phyloP scores from a whole-genome alignment of 257 asterid genomes.

The Apocynum venetum region DNA sequence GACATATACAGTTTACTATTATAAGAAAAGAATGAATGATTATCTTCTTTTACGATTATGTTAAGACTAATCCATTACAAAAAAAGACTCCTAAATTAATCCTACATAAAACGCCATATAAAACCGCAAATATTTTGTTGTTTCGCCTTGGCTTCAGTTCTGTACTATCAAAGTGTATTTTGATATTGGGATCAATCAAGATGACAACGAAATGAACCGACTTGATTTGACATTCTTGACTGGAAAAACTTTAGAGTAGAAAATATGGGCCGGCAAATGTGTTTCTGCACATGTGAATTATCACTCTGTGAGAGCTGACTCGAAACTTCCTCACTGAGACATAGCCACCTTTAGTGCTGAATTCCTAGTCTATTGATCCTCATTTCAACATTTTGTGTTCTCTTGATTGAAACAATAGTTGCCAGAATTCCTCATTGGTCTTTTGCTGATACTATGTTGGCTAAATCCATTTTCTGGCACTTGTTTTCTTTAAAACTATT shows the following conservation, averaged over 20 bases:
- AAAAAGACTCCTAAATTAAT: neutral
- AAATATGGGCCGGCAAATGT: neutral
- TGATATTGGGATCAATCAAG: neutral
- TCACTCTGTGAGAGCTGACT: neutral
- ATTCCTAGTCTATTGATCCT: neutral
- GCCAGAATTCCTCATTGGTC: neutral
- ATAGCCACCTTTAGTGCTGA: constrained; percentile 9
- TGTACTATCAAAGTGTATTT: neutral
- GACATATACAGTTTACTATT: neutral
- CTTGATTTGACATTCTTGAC: constrained; percentile 8
- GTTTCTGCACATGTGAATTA: neutral
- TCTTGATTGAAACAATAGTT: neutral
- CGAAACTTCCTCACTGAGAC: constrained; percentile 5
- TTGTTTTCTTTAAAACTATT: neutral
- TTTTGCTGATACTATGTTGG: constrained; percentile 12
- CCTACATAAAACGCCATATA: neutral
- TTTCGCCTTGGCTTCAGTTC: neutral
- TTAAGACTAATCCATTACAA: neutral
- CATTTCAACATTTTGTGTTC: neutral
- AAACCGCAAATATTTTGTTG: neutral
- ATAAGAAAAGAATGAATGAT: neutral
- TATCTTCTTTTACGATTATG: neutral
- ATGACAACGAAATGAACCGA: constrained; percentile 1
- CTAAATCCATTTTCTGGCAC: constrained; percentile 16
- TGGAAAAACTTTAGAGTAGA: neutral